Evolutionary conservation across 2,329 filamentous ascomycete species (phyloP).

Genomic region (Chalara sp.): DNA sequence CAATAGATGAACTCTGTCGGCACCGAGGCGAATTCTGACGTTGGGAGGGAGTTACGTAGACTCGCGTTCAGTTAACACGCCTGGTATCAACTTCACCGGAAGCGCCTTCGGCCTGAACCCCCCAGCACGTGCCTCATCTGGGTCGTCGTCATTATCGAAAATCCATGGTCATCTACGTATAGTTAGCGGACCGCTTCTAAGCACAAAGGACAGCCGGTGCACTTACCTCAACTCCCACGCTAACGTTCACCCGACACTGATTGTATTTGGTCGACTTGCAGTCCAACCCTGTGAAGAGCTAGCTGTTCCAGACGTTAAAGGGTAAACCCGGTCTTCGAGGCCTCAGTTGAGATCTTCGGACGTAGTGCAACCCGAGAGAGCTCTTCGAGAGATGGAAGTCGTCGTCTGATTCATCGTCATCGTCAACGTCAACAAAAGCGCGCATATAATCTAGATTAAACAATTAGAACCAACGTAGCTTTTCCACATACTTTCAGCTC

Average conservation of each 20-base stretch:
- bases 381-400: too few species aligned
- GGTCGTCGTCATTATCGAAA: background rate
- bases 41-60: background rate
- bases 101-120: constrained; percentile 1
- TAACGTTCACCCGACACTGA: background rate
- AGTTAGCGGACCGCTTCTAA: background rate
- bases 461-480: too few species aligned
- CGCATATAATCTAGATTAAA: too few species aligned
- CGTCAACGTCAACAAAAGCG: too few species aligned
- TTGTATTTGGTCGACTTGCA: background rate
- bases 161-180: background rate
- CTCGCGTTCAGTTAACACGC: constrained; percentile 1
- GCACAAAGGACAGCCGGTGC: background rate
- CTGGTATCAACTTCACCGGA: constrained; percentile 3
- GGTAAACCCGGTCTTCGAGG: too few species aligned
- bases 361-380: too few species aligned
- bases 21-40: background rate
- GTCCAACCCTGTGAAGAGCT: background rate
- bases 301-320: too few species aligned
- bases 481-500: too few species aligned
- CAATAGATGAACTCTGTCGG: constrained; percentile 4
- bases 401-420: too few species aligned
- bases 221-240: background rate
- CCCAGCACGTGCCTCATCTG: constrained; percentile 1
- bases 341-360: too few species aligned